phyloP scores from a whole-genome alignment of 192 early-diverging fungal species.

The Backusella australiensis region DNA sequence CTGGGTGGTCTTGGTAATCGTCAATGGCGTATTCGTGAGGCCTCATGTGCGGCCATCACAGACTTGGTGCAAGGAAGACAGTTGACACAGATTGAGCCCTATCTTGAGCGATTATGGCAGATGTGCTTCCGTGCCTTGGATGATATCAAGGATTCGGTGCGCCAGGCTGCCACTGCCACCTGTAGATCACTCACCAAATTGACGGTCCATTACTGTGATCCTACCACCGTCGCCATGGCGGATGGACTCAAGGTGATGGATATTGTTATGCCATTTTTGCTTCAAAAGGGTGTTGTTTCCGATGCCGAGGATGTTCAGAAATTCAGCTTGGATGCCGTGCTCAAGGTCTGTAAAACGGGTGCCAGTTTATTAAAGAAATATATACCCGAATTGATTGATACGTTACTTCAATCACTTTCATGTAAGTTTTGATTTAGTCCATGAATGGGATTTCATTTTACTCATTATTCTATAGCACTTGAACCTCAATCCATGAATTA shows the following conservation, averaged over 20 bases:
- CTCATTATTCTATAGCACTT: conserved; percentile 18
- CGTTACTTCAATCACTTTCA: conserved; percentile 81
- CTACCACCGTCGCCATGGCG: conserved; percentile 47
- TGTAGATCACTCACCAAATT: conserved; percentile 78
- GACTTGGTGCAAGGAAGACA: conserved; percentile 70
- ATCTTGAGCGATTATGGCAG: conserved; percentile 80
- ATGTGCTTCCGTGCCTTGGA: conserved; percentile 91
- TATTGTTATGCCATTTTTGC: conserved; percentile 85
- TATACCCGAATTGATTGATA: conserved; percentile 67
- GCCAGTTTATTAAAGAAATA: conserved; percentile 72
- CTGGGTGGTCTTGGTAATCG: conserved; percentile 75
- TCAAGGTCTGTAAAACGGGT: conserved; percentile 80
- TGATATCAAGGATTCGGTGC: conserved; percentile 93
- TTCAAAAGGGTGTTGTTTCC: conserved; percentile 71
- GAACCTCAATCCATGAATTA: conserved; percentile 68
- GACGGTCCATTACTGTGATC: conserved; percentile 87
- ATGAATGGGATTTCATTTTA: neutral
- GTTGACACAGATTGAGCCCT: conserved; percentile 67
- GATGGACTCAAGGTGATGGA: conserved; percentile 74
- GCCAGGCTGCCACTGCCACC: conserved; percentile 74
- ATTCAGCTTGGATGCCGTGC: conserved; percentile 76
- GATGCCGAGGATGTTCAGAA: conserved; percentile 85
- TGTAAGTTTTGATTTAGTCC: conserved; percentile 40
- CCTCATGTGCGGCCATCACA: conserved; percentile 69
- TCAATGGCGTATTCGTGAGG: conserved; percentile 86